Evolutionary conservation across 805 yeast genomes (phyloP).

Genomic region (Metschnikowia gelsemii): DNA sequence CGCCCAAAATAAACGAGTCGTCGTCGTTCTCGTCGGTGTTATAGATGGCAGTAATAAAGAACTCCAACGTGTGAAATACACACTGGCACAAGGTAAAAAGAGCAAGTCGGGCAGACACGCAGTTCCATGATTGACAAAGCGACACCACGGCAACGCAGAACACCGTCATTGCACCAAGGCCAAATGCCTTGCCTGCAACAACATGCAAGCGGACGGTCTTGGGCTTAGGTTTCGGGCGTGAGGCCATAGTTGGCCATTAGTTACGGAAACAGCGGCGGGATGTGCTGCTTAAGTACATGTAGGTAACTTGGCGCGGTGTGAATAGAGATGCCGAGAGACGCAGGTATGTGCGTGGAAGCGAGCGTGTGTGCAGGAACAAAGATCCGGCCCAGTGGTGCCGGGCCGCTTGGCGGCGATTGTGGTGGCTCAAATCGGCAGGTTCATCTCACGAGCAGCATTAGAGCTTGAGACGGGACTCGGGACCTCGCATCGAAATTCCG

Average conservation of each 20-base stretch:
- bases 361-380: background rate
- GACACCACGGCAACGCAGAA: conserved; percentile 6
- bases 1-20: conserved; percentile 49
- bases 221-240: conserved; percentile 4
- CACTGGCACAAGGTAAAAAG: conserved; percentile 25
- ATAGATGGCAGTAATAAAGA: conserved; percentile 71
- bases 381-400: background rate
- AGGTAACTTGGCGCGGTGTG: conserved; percentile 2
- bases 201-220: conserved; percentile 25
- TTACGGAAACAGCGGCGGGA: background rate
- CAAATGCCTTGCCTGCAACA: conserved; percentile 33
- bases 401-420: conserved; percentile 3
- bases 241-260: conserved; percentile 5
- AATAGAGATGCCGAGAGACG: too few species aligned
- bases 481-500: too few species aligned
- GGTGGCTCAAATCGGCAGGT: conserved; percentile 7
- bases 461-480: too few species aligned
- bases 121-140: conserved; percentile 2
- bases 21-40: conserved; percentile 64
- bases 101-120: conserved; percentile 9
- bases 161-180: conserved; percentile 30
- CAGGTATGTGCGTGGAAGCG: conserved; percentile 1
- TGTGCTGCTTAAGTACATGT: conserved; percentile 3
- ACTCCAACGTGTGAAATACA: conserved; percentile 80
- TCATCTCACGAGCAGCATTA: conserved; percentile 7